Evolutionary conservation across 805 yeast genomes (phyloP).

Genomic region (Saturnispora zaruensis): DNA sequence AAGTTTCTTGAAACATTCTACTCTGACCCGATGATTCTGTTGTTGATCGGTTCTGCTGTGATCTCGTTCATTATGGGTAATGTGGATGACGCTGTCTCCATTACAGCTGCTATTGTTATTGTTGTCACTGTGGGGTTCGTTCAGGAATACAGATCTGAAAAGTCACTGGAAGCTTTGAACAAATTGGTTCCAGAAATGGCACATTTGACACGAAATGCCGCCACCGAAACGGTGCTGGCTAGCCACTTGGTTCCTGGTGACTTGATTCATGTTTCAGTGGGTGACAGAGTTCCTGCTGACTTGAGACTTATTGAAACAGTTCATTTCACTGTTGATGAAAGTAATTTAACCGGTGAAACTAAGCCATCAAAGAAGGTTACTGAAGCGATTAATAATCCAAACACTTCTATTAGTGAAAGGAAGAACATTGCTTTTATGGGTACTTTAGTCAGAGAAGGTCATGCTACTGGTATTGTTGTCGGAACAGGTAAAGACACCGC

Average conservation of each 20-base stretch:
- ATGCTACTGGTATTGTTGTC: slow-evolving; percentile 86
- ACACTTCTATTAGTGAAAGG: slow-evolving; percentile 45
- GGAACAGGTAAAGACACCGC: slow-evolving; percentile 88
- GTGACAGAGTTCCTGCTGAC: slow-evolving; percentile 97
- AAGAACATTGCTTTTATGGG: slow-evolving; percentile 90
- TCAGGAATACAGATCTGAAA: slow-evolving; percentile 93
- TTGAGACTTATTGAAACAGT: slow-evolving; percentile 70
- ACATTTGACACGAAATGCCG: slow-evolving; percentile 76
- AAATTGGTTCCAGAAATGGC: slow-evolving; percentile 96
- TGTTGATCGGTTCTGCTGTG: slow-evolving; percentile 83
- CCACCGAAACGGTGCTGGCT: slow-evolving; percentile 75
- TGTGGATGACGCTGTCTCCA: slow-evolving; percentile 89
- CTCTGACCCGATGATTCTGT: slow-evolving; percentile 82
- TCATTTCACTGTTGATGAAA: slow-evolving; percentile 82
- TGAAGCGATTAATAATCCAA: slow-evolving; percentile 31
- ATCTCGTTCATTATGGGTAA: slow-evolving; percentile 91
- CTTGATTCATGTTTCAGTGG: slow-evolving; percentile 77
- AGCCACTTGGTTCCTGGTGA: slow-evolving; percentile 93
- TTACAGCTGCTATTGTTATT: slow-evolving; percentile 82
- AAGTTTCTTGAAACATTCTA: slow-evolving; percentile 76
- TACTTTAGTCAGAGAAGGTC: slow-evolving; percentile 92
- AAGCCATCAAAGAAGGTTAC: slow-evolving; percentile 68
- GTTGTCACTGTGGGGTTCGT: slow-evolving; percentile 97
- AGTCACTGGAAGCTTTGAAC: slow-evolving; percentile 86
- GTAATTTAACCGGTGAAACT: slow-evolving; percentile 92